Evolutionary conservation across 2,329 filamentous ascomycete species (phyloP).

Genomic region (Penicillium hesseltinei): DNA sequence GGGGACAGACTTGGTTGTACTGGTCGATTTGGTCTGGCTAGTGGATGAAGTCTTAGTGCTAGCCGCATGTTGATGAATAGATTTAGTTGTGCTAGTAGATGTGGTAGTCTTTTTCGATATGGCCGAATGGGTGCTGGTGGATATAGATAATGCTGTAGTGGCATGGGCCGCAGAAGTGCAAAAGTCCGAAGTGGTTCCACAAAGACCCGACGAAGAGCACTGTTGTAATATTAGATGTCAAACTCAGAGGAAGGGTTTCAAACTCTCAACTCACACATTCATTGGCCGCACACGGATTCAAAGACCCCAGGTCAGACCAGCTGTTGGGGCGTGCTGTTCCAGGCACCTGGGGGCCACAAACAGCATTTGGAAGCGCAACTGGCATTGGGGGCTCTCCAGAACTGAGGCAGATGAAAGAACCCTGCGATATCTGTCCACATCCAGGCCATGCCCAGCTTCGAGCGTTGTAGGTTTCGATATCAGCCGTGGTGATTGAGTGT

Average conservation of each 20-base stretch:
- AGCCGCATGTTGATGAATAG: neutral
- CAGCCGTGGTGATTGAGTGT: constrained; percentile 36
- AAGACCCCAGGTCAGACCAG: constrained; percentile 22
- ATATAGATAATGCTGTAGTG: neutral
- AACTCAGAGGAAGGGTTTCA: neutral
- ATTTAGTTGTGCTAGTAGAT: neutral
- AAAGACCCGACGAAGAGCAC: constrained; percentile 1
- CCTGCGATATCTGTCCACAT: constrained; percentile 36
- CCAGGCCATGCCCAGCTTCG: constrained; percentile 47
- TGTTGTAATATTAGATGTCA: neutral
- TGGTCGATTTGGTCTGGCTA: neutral
- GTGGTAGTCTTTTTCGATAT: neutral
- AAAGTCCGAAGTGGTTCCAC: neutral
- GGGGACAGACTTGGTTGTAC: neutral
- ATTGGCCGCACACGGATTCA: constrained; percentile 10
- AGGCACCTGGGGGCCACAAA: constrained; percentile 49
- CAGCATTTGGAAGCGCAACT: constrained; percentile 36
- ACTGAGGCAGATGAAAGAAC: constrained; percentile 42
- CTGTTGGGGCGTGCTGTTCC: constrained; percentile 36
- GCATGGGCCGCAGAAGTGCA: neutral
- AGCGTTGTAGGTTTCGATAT: constrained; percentile 45
- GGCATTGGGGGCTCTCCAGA: constrained; percentile 44
- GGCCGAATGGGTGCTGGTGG: neutral
- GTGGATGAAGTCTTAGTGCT: neutral
- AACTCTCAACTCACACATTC: constrained; percentile 10